Evolutionary conservation across 257 asterid genomes (phyloP).

Genomic region (Mentha longifolia): DNA sequence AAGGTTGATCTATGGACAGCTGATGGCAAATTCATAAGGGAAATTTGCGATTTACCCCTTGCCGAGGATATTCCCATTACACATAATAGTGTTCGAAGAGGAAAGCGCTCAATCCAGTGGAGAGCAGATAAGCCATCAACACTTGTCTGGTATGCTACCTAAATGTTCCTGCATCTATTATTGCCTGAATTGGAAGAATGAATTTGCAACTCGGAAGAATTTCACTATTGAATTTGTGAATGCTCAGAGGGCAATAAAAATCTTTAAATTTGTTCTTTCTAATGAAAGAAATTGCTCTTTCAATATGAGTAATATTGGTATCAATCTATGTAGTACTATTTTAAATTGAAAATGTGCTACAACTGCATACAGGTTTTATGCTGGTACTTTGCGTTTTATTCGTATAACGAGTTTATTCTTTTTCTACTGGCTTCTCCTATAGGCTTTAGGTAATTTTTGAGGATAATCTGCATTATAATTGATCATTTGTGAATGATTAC

Average conservation of each 20-base stretch:
- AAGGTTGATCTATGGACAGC: slow-evolving; percentile 86
- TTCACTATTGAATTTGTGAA: not conserved
- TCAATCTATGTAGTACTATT: not conserved
- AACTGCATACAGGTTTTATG: slow-evolving; percentile 18
- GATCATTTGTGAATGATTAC: not conserved
- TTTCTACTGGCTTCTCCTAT: slow-evolving; percentile 24
- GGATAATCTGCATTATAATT: slow-evolving; percentile 6
- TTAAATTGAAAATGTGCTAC: slow-evolving; percentile 10
- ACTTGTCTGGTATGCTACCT: slow-evolving; percentile 75
- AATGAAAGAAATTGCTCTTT: slow-evolving; percentile 7
- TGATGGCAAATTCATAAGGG: slow-evolving; percentile 78
- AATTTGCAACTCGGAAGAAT: slow-evolving; percentile 17
- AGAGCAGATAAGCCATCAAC: slow-evolving; percentile 91
- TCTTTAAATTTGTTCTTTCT: not conserved
- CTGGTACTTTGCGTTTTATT: not conserved
- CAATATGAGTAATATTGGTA: not conserved
- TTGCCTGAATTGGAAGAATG: slow-evolving; percentile 25
- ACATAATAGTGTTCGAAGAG: slow-evolving; percentile 79
- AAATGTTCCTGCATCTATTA: slow-evolving; percentile 22
- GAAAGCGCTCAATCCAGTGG: slow-evolving; percentile 93
- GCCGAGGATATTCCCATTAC: slow-evolving; percentile 96
- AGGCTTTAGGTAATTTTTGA: slow-evolving; percentile 5
- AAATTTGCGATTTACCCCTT: slow-evolving; percentile 92
- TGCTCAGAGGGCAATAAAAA: not conserved
- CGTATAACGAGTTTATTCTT: slow-evolving; percentile 5